phyloP scores from a whole-genome alignment of 345 rosid genomes.

The Gossypium bickii region DNA sequence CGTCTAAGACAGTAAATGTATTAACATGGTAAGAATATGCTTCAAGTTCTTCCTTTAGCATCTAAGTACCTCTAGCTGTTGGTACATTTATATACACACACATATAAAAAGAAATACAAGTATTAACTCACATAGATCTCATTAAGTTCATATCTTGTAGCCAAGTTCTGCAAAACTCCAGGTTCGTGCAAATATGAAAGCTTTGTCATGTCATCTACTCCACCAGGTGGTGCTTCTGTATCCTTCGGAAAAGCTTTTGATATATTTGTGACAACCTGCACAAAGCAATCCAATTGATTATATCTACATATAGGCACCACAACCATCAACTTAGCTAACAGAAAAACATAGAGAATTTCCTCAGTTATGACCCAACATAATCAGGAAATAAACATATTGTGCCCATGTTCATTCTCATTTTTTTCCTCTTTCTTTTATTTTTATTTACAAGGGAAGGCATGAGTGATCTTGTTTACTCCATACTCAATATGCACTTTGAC shows the following conservation, averaged over 20 bases:
- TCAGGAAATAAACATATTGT: not conserved
- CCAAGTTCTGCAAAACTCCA: conserved; percentile 90
- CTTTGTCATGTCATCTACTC: conserved; percentile 99
- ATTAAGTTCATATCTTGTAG: conserved; percentile 91
- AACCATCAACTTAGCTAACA: not conserved
- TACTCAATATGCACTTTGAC: not conserved
- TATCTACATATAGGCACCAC: not conserved
- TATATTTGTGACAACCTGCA: conserved; percentile 74
- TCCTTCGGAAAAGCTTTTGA: conserved; percentile 87
- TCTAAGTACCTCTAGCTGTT: not conserved
- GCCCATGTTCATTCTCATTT: not conserved
- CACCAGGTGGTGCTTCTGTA: conserved; percentile 95
- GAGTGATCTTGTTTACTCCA: not conserved
- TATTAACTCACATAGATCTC: conserved; percentile 71
- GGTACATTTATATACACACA: not conserved
- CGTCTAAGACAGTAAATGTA: conserved; percentile 10
- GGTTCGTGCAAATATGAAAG: conserved; percentile 98
- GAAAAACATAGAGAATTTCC: not conserved
- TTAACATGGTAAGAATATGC: conserved; percentile 1
- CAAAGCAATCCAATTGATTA: not conserved
- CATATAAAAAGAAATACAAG: not conserved
- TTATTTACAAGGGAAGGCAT: not conserved
- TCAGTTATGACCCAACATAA: not conserved
- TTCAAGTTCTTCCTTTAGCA: not conserved
- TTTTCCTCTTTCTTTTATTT: not conserved